Evolutionary conservation across 2,329 filamentous ascomycete species (phyloP).

Genomic region (Clarireedia paspali): DNA sequence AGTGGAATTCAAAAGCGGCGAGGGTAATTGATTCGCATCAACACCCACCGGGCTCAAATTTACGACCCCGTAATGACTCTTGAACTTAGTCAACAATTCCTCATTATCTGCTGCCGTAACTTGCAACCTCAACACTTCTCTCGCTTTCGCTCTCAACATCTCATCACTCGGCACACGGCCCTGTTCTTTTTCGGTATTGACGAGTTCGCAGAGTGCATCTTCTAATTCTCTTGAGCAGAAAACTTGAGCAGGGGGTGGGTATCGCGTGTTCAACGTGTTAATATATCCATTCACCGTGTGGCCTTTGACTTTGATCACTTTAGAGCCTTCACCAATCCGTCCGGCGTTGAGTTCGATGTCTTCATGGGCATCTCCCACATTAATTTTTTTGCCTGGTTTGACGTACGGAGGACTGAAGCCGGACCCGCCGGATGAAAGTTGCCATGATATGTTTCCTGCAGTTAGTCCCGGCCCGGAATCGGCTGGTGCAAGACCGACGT

Average conservation of each 20-base stretch:
- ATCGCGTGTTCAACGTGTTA: slow-evolving; percentile 35
- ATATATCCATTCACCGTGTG: slow-evolving; percentile 42
- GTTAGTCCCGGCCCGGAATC: slow-evolving; percentile 44
- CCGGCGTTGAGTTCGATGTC: slow-evolving; percentile 24
- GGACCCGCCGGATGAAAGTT: slow-evolving; percentile 41
- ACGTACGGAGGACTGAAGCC: slow-evolving; percentile 50
- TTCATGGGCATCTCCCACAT: slow-evolving; percentile 31
- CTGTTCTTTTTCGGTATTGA: slow-evolving; percentile 34
- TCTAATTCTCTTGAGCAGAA: slow-evolving; percentile 55
- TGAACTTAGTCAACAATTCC: slow-evolving; percentile 45
- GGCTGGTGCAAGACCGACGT: slow-evolving; percentile 43
- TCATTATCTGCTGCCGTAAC: slow-evolving; percentile 48
- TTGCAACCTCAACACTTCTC: slow-evolving; percentile 39
- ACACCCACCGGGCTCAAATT: background rate
- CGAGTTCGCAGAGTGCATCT: slow-evolving; percentile 42
- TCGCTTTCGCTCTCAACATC: slow-evolving; percentile 38
- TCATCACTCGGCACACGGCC: slow-evolving; percentile 42
- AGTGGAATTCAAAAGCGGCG: background rate
- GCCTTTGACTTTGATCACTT: slow-evolving; percentile 37
- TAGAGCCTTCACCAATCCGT: slow-evolving; percentile 15
- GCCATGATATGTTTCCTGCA: slow-evolving; percentile 35
- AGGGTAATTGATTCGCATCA: background rate
- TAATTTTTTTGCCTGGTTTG: slow-evolving; percentile 34
- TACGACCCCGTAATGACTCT: background rate
- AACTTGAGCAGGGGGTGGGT: slow-evolving; percentile 40